Conservation (phyloP, 805 yeast genomes). For the Blastobotrys parvus region DNA sequence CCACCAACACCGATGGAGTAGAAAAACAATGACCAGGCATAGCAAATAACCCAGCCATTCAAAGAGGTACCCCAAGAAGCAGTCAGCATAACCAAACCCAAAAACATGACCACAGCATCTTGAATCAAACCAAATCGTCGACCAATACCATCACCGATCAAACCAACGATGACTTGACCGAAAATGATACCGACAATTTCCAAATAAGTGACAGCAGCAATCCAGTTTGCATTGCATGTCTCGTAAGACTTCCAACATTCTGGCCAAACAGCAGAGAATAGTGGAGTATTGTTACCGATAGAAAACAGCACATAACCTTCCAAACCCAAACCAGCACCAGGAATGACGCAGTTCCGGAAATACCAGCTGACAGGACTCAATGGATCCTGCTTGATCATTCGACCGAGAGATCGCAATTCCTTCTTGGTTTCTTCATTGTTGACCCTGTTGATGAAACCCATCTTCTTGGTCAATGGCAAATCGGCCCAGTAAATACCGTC, state of each 20-base stretch:
- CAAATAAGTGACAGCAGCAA: conserved; percentile 27
- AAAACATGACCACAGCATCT: conserved; percentile 48
- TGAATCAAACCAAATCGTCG: conserved; percentile 53
- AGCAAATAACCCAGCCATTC: conserved; percentile 47
- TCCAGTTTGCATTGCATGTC: conserved; percentile 29
- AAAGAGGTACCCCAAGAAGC: conserved; percentile 53
- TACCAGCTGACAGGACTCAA: conserved; percentile 29
- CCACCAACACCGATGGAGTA: conserved; percentile 51
- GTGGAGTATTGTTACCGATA: conserved; percentile 27
- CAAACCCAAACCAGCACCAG: conserved; percentile 32
- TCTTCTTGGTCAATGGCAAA: conserved; percentile 23
- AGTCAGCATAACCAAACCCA: conserved; percentile 52
- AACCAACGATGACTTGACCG: conserved; percentile 53
- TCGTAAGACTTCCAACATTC: conserved; percentile 27
- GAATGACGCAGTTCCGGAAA: conserved; percentile 28
- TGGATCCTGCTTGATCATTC: conserved; percentile 28
- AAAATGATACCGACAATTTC: conserved; percentile 43
- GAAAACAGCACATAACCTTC: conserved; percentile 33
- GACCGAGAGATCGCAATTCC: conserved; percentile 21
- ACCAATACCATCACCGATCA: conserved; percentile 50
- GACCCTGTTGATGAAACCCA: conserved; percentile 22
- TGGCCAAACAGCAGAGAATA: conserved; percentile 31
- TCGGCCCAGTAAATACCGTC: conserved; percentile 33
- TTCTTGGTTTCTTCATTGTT: conserved; percentile 23
- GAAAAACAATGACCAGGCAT: conserved; percentile 41